Evolutionary conservation across 2,329 filamentous ascomycete species (phyloP), one percentile per base, ranked within the genome.

Genomic region (Septoria petroselini): DNA sequence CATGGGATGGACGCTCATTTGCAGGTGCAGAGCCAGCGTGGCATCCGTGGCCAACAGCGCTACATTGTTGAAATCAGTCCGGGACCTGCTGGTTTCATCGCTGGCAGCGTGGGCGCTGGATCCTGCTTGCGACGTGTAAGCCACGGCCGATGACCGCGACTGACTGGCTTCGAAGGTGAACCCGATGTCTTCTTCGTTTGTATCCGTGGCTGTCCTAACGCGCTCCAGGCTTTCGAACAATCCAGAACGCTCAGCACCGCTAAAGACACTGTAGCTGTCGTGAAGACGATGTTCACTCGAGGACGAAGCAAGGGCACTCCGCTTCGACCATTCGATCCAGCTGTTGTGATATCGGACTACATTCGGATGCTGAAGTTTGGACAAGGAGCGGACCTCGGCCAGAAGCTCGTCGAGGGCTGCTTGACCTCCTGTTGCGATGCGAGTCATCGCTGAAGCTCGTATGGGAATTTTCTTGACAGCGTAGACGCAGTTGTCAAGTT

Each of bases 381-480:
- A 82, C 37, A 86, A 70, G 1, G 80, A 81, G 40, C 80, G 73
- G 7, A 85, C 76, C 65, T 85, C 82, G 48, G 75, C 74, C 46
- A 84, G 70, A 25, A 84, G 73, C 41, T 68, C 72, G 58, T 82
- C 78, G 34, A 83, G 66, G 52, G 80, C 79, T 44, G 73, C 68
- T 25, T 76, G 68, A 1, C 76, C 77, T 17, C 73, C 71, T 44
- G 74, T 68, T 39, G 76, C 71, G n/a, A 82, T 72, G 54, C 72
- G 73, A 29, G 45, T 42, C 19, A 61, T 38, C 17, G 48, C 71
- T 37, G 72, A 70, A 31, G 75, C 68, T 41, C 76, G 79, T 5
- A 86, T 69, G 0, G 76, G 73, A 6, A 86, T 82, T 53, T 83
- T 81, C 62, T 86, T 86, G 41, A 86, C 73, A 0, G 83, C 83